Evolutionary conservation across 1,284 basidiomycete genomes (phyloP).

Genomic region (Neotropicomus parvogracilis): DNA sequence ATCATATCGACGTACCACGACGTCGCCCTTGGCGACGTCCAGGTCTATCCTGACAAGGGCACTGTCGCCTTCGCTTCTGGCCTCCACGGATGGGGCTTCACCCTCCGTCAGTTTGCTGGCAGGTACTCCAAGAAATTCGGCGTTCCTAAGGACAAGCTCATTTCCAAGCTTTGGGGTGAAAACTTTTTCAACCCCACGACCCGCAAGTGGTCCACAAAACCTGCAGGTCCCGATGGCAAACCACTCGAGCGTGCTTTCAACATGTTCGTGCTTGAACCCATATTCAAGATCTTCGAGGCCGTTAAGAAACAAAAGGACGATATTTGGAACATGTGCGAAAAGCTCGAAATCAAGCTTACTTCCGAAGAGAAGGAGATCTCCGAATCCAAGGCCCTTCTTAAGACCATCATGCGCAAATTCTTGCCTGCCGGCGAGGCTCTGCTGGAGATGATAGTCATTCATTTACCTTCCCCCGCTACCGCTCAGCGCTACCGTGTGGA

Average conservation of each 20-base stretch:
- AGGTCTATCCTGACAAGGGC: constrained; percentile 98
- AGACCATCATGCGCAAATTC: constrained; percentile 99
- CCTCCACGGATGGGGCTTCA: constrained; percentile 99
- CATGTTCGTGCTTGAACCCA: constrained; percentile 97
- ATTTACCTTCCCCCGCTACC: constrained; percentile 94
- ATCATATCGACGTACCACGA: constrained; percentile 99
- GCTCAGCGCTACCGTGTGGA: constrained; percentile 99
- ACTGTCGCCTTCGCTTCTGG: constrained; percentile 99
- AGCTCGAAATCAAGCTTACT: constrained; percentile 92
- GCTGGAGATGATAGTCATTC: constrained; percentile 99
- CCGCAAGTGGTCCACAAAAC: constrained; percentile 93
- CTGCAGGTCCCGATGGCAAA: constrained; percentile 80
- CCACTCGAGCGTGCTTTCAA: constrained; percentile 91
- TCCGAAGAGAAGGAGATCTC: constrained; percentile 85
- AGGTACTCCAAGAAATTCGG: constrained; percentile 99
- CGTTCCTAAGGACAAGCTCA: constrained; percentile 99
- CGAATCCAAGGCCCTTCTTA: constrained; percentile 96
- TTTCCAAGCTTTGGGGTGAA: constrained; percentile 98
- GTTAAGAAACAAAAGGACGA: constrained; percentile 99
- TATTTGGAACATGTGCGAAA: constrained; percentile 85
- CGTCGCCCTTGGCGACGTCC: constrained; percentile 91
- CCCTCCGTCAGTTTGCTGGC: constrained; percentile 93
- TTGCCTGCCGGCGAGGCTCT: constrained; percentile 98
- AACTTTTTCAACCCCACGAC: constrained; percentile 99
- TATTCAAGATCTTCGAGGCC: constrained; percentile 97